phyloP scores from a whole-genome alignment of 768 basidiomycete genomes.

The Lactarius hatsudake region DNA sequence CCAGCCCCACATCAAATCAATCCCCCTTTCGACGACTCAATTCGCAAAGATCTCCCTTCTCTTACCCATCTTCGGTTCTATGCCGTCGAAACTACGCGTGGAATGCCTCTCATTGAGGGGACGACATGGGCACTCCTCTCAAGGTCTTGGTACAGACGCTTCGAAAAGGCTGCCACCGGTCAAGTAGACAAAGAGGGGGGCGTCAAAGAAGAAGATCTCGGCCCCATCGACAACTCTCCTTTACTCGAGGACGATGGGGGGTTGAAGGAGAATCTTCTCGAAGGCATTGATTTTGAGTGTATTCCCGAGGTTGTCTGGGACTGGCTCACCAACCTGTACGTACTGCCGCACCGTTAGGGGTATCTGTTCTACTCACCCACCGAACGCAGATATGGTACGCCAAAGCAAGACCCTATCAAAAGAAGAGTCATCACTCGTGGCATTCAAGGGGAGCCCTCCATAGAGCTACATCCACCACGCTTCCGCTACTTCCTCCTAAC shows the following conservation, averaged over 20 bases:
- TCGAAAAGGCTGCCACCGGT: slow-evolving; percentile 70
- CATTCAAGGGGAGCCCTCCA: slow-evolving; percentile 42
- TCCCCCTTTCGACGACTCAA: slow-evolving; percentile 7
- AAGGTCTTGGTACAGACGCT: slow-evolving; percentile 69
- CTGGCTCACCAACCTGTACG: slow-evolving; percentile 66
- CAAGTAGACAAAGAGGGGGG: slow-evolving; percentile 64
- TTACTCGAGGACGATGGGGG: slow-evolving; percentile 56
- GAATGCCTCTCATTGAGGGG: slow-evolving; percentile 53
- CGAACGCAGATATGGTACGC: slow-evolving; percentile 66
- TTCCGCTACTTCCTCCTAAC: slow-evolving; percentile 52
- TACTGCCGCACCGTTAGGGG: slow-evolving; percentile 22
- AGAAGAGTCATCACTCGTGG: slow-evolving; percentile 68
- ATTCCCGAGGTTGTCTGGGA: slow-evolving; percentile 73
- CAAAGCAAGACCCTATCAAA: slow-evolving; percentile 50
- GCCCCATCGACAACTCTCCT: slow-evolving; percentile 71
- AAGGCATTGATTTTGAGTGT: slow-evolving; percentile 71
- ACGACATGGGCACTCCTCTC: slow-evolving; percentile 81
- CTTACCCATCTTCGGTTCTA: slow-evolving; percentile 43
- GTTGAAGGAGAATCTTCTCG: slow-evolving; percentile 46
- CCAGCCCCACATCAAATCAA: slow-evolving; percentile 9
- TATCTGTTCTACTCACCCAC: slow-evolving; percentile 8
- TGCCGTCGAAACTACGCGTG: slow-evolving; percentile 48
- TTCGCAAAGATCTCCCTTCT: slow-evolving; percentile 19
- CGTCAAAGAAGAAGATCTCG: slow-evolving; percentile 59
- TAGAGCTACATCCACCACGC: slow-evolving; percentile 73